Percentiles rank a stretch among this genome's conserved stretches.
Conservation (phyloP, 106 monocot genomes). For the Apostasia ramifera region DNA sequence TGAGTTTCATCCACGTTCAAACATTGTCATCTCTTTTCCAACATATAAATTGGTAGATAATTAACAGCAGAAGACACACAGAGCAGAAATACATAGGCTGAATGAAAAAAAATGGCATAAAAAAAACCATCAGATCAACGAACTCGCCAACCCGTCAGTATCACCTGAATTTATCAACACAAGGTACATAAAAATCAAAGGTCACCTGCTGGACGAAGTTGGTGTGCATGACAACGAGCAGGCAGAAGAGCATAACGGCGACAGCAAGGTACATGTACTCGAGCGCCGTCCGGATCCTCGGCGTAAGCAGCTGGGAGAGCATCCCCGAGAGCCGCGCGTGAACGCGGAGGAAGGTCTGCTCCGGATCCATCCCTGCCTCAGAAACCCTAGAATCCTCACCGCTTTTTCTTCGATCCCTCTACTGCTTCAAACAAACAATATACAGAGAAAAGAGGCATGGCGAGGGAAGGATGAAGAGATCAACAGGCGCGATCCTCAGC, state of each 20-base stretch:
- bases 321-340: slow-evolving; percentile 91
- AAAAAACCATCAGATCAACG: too few species aligned
- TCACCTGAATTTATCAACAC: too few species aligned
- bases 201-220: slow-evolving; percentile 98
- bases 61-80: too few species aligned
- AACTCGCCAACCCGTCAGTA: too few species aligned
- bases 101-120: too few species aligned
- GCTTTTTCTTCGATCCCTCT: not conserved
- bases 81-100: too few species aligned
- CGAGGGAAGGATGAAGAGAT: too few species aligned
- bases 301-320: slow-evolving; percentile 97
- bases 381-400: slow-evolving; percentile 2
- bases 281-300: slow-evolving; percentile 66
- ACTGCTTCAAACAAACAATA: not conserved
- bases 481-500: too few species aligned
- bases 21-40: too few species aligned
- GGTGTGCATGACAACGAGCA: slow-evolving; percentile 97
- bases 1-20: too few species aligned
- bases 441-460: not conserved
- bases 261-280: slow-evolving; percentile 81
- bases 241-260: slow-evolving; percentile 71
- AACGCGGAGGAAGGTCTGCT: slow-evolving; percentile 92
- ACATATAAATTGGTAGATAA: too few species aligned
- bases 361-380: slow-evolving; percentile 57
- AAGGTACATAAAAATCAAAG: too few species aligned